phyloP scores from a whole-genome alignment of 805 yeast genomes.

The Metschnikowia vanudenii region DNA sequence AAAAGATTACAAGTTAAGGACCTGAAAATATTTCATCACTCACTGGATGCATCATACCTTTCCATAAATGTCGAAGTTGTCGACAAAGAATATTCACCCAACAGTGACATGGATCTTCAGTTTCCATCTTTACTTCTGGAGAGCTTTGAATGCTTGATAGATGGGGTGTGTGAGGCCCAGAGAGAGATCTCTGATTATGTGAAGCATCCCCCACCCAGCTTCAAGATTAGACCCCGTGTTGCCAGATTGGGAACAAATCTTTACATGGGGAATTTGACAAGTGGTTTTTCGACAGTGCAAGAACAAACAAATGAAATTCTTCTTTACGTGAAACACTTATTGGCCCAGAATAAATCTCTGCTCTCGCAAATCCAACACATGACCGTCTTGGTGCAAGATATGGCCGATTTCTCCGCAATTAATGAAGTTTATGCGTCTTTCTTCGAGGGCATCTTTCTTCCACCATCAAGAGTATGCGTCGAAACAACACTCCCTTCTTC shows the following conservation, averaged over 20 bases:
- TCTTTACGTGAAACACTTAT: constrained; percentile 33
- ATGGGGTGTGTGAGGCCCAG: not conserved
- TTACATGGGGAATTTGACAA: constrained; percentile 32
- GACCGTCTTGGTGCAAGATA: constrained; percentile 58
- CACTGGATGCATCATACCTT: constrained; percentile 73
- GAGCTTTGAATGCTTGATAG: not conserved
- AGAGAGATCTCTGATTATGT: not conserved
- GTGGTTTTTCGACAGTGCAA: constrained; percentile 17
- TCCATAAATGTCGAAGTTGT: constrained; percentile 50
- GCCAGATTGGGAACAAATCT: constrained; percentile 15
- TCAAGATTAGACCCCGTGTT: not conserved
- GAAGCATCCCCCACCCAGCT: not conserved
- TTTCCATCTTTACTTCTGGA: constrained; percentile 7
- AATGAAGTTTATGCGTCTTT: constrained; percentile 58
- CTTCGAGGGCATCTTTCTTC: constrained; percentile 58
- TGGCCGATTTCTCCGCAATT: constrained; percentile 60
- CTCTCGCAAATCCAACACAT: constrained; percentile 56
- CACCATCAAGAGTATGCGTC: constrained; percentile 89
- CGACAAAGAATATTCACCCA: constrained; percentile 30
- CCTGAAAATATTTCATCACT: constrained; percentile 42
- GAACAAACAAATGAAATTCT: constrained; percentile 53
- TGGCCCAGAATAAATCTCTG: constrained; percentile 30
- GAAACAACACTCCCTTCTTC: constrained; percentile 50
- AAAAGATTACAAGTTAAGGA: constrained; percentile 45
- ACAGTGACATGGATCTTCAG: not conserved